Percentiles rank a stretch among this genome's conserved stretches.
phyloP scores from a whole-genome alignment of 2,329 filamentous ascomycete species.

The Aspergillus aculeatinus region DNA sequence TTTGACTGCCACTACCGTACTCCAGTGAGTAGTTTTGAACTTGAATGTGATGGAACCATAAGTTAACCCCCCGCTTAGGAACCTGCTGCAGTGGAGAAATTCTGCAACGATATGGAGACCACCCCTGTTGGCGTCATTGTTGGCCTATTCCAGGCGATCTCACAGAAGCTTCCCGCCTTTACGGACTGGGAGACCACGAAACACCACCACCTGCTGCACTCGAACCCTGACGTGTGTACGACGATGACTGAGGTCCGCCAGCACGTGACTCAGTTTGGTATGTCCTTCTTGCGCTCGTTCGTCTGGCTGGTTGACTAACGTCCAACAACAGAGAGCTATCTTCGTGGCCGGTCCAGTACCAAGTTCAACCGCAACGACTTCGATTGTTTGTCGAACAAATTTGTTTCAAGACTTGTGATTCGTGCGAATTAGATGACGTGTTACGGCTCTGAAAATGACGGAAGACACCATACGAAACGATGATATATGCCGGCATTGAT shows the following conservation, averaged over 20 bases:
- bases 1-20: constrained; percentile 97
- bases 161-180: constrained; percentile 89
- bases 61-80: constrained; percentile 49
- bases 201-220: constrained; percentile 86
- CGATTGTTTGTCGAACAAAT: constrained; percentile 95
- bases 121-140: constrained; percentile 95
- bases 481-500: constrained; percentile 32
- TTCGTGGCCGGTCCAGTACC: constrained; percentile 73
- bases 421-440: constrained; percentile 69
- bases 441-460: constrained; percentile 23
- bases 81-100: constrained; percentile 80
- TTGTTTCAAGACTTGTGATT: constrained; percentile 93
- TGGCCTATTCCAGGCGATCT: constrained; percentile 95
- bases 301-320: constrained; percentile 42
- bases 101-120: constrained; percentile 95
- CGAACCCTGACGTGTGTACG: constrained; percentile 88
- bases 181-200: constrained; percentile 91
- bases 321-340: constrained; percentile 70
- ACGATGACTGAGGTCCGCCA: constrained; percentile 94
- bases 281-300: constrained; percentile 35
- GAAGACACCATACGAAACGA: constrained; percentile 28
- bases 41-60: background rate
- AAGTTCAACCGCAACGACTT: constrained; percentile 92
- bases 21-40: constrained; percentile 46
- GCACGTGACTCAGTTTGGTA: constrained; percentile 92